These are phyloP conservation scores for Phylloboletellus chloephorus DNA, from an alignment of 1,284 basidiomycete species.

Conservation along the genomic window DNA sequence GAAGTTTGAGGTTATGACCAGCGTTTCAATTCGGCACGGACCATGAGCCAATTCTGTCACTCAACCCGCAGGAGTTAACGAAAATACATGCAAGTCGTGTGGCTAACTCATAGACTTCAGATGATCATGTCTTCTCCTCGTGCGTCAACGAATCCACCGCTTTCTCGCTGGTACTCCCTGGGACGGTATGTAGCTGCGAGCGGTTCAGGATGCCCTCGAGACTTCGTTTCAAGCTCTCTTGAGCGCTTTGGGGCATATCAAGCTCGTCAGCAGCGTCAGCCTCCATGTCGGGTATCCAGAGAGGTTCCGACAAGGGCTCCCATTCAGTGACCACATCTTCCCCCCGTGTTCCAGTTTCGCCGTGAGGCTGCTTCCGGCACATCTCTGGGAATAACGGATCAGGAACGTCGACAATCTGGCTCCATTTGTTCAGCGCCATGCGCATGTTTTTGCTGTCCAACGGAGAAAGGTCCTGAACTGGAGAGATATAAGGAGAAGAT, in stretches of 20 bases:
- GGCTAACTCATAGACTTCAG: conserved; percentile 11
- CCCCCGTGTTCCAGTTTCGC: conserved; percentile 7
- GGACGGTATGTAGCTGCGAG: conserved; percentile 1
- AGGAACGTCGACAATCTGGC: conserved; percentile 30
- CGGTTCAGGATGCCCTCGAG: conserved; percentile 22
- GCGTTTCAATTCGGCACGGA: conserved; percentile 27
- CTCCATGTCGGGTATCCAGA: conserved; percentile 1
- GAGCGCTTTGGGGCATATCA: conserved; percentile 6
- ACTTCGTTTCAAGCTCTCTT: conserved; percentile 23
- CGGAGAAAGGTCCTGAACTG: conserved; percentile 11
- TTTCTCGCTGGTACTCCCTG: not conserved
- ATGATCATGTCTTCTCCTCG: conserved; percentile 2
- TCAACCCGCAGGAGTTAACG: no score
- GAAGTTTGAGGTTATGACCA: no score
- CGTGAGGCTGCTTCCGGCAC: conserved; percentile 1
- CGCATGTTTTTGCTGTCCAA: conserved; percentile 29
- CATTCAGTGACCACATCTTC: conserved; percentile 12
- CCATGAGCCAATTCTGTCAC: no score
- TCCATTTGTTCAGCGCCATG: conserved; percentile 31
- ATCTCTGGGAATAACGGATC: conserved; percentile 32
- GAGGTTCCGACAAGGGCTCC: conserved; percentile 24
- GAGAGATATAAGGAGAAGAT: conserved; percentile 26
- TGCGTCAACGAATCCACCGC: not conserved
- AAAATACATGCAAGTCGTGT: conserved; percentile 1
- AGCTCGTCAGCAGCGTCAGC: not conserved